Conservation (phyloP, 2,329 filamentous ascomycete genomes). For the Penicillium sp. region DNA sequence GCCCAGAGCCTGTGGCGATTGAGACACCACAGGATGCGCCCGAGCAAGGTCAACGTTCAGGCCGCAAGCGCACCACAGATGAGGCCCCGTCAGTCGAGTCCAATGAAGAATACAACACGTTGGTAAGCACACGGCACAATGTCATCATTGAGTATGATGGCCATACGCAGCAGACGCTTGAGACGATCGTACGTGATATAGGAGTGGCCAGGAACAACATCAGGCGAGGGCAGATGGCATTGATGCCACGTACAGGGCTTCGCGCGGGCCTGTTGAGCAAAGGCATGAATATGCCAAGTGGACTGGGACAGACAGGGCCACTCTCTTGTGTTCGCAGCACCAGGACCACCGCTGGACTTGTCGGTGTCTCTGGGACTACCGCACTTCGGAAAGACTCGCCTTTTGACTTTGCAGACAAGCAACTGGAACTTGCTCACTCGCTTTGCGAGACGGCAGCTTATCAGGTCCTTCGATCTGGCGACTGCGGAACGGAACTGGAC, state of each 20-base stretch:
- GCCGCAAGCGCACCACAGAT: constrained; percentile 31
- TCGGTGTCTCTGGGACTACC: constrained; percentile 15
- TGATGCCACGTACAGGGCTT: constrained; percentile 24
- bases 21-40: constrained; percentile 4
- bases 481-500: constrained; percentile 67
- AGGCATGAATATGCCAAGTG: background rate
- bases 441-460: constrained; percentile 81
- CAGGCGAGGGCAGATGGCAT: constrained; percentile 66
- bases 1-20: constrained; percentile 4
- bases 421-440: constrained; percentile 67
- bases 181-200: constrained; percentile 71
- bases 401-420: constrained; percentile 68
- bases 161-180: constrained; percentile 72
- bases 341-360: constrained; percentile 15
- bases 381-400: constrained; percentile 44
- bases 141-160: constrained; percentile 90
- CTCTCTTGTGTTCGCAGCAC: constrained; percentile 22
- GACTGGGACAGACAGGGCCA: constrained; percentile 1
- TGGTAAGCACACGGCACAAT: constrained; percentile 63
- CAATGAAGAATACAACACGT: constrained; percentile 28
- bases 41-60: constrained; percentile 11
- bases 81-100: constrained; percentile 28
- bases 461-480: constrained; percentile 77
- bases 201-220: constrained; percentile 72
- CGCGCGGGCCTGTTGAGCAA: constrained; percentile 16